Evolutionary conservation across 306 rosid species (phyloP).

Genomic region (Oxytropis ochrocephala): DNA sequence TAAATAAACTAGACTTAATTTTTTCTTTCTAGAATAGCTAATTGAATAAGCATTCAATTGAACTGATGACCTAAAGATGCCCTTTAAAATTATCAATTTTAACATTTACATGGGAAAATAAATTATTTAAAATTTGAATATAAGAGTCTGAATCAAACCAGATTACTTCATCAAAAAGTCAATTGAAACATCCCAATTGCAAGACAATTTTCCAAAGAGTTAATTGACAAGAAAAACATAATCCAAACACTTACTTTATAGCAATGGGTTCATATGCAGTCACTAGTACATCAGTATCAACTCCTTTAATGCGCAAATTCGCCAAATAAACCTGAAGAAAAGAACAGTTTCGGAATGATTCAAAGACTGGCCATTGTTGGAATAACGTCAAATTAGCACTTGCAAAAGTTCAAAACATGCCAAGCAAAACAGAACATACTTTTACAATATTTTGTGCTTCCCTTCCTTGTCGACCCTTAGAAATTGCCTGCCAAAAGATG

Average conservation of each 20-base stretch:
- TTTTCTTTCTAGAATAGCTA: neutral
- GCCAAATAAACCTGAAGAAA: conserved; percentile 74
- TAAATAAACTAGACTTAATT: neutral
- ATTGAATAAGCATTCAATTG: neutral
- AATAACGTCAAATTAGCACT: conserved; percentile 11
- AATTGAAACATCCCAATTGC: neutral
- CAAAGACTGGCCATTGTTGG: neutral
- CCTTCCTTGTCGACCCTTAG: conserved; percentile 93
- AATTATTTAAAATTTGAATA: no score
- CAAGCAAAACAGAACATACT: conserved; percentile 38
- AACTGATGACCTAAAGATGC: neutral
- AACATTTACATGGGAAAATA: neutral
- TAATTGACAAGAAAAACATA: neutral
- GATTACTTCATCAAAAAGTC: neutral
- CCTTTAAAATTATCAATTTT: neutral
- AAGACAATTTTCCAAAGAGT: neutral
- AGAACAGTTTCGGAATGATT: neutral
- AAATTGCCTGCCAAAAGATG: conserved; percentile 49
- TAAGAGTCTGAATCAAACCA: neutral
- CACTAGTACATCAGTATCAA: conserved; percentile 67
- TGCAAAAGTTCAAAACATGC: neutral
- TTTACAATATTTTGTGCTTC: conserved; percentile 88
- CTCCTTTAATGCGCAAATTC: conserved; percentile 76
- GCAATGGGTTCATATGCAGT: conserved; percentile 82
- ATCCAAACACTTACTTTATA: conserved; percentile 58